Base-by-base conservation (phyloP, 257 asterid species). In the Salvia miltiorrhiza region DNA sequence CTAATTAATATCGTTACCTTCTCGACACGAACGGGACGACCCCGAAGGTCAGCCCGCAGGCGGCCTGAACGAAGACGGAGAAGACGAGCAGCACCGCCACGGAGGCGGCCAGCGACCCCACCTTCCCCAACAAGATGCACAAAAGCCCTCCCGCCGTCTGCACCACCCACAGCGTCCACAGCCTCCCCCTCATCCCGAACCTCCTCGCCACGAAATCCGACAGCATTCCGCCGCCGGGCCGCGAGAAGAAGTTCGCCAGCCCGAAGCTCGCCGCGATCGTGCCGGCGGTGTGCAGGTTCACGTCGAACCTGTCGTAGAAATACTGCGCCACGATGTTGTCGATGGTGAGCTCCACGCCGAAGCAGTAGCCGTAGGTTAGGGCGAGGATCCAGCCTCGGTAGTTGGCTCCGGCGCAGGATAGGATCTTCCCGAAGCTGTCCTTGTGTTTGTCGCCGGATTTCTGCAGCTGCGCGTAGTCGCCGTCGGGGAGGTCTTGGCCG, bases 1-100 rank as follows among this genome's bases (percentile, higher is more conserved):
- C n/a, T n/a, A n/a, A n/a, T n/a, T n/a, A 30, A 30, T 7, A 35
- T 28, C 8, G 17, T 23, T 81, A 89, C 96, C 97, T 86, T 74
- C 97, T 62, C 0, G 97, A 93, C 40, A 93, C 83, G 16, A 90
- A 93, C 8, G 97, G 97, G 13, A 87, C 94, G 9, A 87, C 92
- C 0, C 95, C 99, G 7, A 88, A 93, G 1, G 98, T 90, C 43
- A 90, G 95, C 7, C 97, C 98, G n/a, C 98, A 88, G 0, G 97
- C 96, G 2, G 97, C 96, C 71, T 93, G 99, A 63, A 82, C 87
- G 48, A 90, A 90, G 9, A 90, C 77, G 1, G 96, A 93, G 68
- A 93, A 93, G 13, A 87, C 76, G 19, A 93, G 74, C 90, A 93
- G 77, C 10, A 87, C 85, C 0, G 79, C 86, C 7, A 93, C 56